Evolutionary conservation across 2,329 filamentous ascomycete species (phyloP), one percentile per base, ranked within the genome.

Genomic region (Talaromyces atroroseus): DNA sequence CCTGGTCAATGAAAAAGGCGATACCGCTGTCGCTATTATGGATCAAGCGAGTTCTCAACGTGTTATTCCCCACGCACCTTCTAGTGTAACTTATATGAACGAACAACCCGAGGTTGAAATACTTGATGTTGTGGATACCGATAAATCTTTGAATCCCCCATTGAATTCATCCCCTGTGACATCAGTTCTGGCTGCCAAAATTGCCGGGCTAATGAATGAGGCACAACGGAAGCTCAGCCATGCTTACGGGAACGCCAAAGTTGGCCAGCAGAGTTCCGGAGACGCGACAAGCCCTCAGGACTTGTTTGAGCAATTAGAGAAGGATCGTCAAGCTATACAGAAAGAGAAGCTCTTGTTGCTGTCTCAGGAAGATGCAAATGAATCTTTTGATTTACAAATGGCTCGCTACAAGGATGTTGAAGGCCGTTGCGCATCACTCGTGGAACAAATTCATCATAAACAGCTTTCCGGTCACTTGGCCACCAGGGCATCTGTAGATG

Each of bases 11-110:
- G 79, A 84, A 53, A 84, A 90, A 56, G 90, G 91, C 26, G 81
- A 95, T 60, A 89, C 89, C 1, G 91, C 91, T 11, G 89, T 95
- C 65, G 87, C 92, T 61, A 78, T 96, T 52, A 90, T 96, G 63
- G 86, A 88, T 67, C 76, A 80, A 53, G 74, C 83, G 38, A 94
- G 95, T 80, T 74, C 79, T 52, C 84, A 87, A 60, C 82, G 87
- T 51, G 82, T 86, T 54, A 78, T 81, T 14, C 79, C 81, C 5
- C 86, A 85, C 12, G 83, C 89, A 59, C 80, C 88, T 6, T 95
- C 91, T 0, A 95, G 91, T 12, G 66, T 72, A 29, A 72, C 69
- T 8, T 73, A 74, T 64, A 71, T 68, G 29, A 75, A 68, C 62
- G 70, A 71, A 18, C 69, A 69, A 21, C 57, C 69, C 4, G 70